A percentile compares a stretch with the other conserved stretches of the same genome.
Evolutionary conservation across 805 yeast genomes (phyloP).

Genomic region (Cyberlindnera xylosilytica): DNA sequence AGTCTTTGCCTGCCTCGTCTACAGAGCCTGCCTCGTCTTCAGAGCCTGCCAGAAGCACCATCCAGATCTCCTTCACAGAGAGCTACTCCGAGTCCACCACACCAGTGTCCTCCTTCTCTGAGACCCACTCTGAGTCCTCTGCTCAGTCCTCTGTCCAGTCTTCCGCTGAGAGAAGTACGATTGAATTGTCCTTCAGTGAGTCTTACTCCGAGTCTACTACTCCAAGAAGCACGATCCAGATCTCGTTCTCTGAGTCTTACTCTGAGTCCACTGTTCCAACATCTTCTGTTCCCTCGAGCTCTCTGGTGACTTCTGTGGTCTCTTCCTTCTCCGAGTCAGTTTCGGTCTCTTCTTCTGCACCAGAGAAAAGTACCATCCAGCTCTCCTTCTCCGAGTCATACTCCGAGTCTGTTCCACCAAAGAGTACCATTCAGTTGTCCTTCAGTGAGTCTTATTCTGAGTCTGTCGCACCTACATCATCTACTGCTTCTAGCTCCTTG

Average conservation of each 20-base stretch:
- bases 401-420: neutral
- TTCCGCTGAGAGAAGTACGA: neutral
- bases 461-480: too few relatives aligned
- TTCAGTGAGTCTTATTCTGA: neutral
- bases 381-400: neutral
- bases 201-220: too few relatives aligned
- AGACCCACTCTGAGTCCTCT: neutral
- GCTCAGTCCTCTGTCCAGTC: neutral
- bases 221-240: too few relatives aligned
- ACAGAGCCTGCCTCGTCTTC: neutral
- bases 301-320: neutral
- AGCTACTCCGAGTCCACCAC: neutral
- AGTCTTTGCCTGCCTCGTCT: neutral
- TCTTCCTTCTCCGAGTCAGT: neutral
- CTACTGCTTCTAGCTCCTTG: too few relatives aligned
- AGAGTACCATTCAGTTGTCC: too few relatives aligned
- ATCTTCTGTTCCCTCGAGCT: neutral
- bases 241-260: neutral
- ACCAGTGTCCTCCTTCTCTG: neutral
- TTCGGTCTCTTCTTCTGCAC: neutral
- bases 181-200: too few relatives aligned
- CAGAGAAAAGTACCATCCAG: neutral
- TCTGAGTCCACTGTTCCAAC: neutral
- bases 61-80: neutral
- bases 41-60: neutral